These are phyloP conservation scores for Puccinia hordei DNA, from an alignment of 1,284 basidiomycete species.

Conservation along the genomic window DNA sequence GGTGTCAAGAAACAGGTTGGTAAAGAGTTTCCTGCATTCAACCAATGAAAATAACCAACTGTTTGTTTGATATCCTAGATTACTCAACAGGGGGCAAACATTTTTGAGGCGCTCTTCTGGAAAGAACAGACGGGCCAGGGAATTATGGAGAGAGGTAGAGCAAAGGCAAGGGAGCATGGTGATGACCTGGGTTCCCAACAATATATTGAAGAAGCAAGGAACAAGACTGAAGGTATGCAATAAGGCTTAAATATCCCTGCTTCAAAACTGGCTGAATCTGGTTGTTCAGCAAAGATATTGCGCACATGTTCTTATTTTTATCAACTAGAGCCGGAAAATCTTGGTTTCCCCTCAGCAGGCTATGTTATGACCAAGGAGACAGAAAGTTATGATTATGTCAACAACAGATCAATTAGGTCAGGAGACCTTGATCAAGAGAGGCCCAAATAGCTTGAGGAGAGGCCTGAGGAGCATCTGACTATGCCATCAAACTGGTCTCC, in stretches of 20 bases:
- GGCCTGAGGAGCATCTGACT: background rate
- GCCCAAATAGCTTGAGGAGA: no score
- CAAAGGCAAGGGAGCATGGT: background rate
- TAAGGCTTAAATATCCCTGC: background rate
- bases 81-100: no score
- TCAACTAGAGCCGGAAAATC: background rate
- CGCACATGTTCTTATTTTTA: background rate
- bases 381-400: background rate
- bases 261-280: background rate
- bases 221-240: background rate
- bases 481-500: background rate
- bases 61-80: no score
- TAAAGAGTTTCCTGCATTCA: no score
- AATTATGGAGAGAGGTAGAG: no score
- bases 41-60: no score
- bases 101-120: no score
- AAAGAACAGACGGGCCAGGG: no score
- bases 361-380: background rate
- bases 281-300: background rate
- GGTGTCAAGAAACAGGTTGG: no score
- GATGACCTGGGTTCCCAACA: background rate
- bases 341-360: background rate
- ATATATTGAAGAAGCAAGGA: background rate
- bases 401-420: background rate
- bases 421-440: no score